These are phyloP conservation scores for Cyclanthera cordifolia DNA, from an alignment of 306 rosid species.

Conservation along the genomic window DNA sequence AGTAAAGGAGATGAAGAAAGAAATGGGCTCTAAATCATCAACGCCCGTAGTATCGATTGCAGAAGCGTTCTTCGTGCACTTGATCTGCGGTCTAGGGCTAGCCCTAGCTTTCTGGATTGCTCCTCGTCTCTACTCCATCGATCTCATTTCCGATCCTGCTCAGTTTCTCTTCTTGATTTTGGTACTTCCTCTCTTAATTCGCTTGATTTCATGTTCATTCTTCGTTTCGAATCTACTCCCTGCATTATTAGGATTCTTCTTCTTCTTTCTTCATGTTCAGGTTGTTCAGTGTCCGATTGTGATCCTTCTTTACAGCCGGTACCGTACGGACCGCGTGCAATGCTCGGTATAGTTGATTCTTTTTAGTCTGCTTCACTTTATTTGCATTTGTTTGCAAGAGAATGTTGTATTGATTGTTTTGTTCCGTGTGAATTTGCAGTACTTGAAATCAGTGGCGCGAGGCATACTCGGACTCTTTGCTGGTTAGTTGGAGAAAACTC, in stretches of 20 bases:
- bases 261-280: slow-evolving; percentile 15
- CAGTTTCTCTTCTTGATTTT: slow-evolving; percentile 27
- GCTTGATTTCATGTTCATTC: neutral
- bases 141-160: slow-evolving; percentile 36
- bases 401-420: neutral
- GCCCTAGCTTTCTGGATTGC: slow-evolving; percentile 23
- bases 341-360: slow-evolving; percentile 25
- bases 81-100: slow-evolving; percentile 24
- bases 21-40: neutral
- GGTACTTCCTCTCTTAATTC: slow-evolving; percentile 14
- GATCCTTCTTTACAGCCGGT: slow-evolving; percentile 37
- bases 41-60: slow-evolving; percentile 4
- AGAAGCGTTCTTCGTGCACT: slow-evolving; percentile 21
- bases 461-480: slow-evolving; percentile 59
- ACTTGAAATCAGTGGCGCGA: slow-evolving; percentile 58
- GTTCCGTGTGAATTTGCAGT: slow-evolving; percentile 29
- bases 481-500: slow-evolving; percentile 41
- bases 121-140: slow-evolving; percentile 20
- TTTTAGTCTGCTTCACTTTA: neutral
- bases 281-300: slow-evolving; percentile 30
- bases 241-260: neutral
- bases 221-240: neutral
- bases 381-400: neutral
- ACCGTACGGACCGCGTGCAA: slow-evolving; percentile 23
- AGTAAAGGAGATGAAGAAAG: slow-evolving; percentile 1